Conservation (phyloP, 2,329 filamentous ascomycete genomes). For the Colletotrichum scovillei region DNA sequence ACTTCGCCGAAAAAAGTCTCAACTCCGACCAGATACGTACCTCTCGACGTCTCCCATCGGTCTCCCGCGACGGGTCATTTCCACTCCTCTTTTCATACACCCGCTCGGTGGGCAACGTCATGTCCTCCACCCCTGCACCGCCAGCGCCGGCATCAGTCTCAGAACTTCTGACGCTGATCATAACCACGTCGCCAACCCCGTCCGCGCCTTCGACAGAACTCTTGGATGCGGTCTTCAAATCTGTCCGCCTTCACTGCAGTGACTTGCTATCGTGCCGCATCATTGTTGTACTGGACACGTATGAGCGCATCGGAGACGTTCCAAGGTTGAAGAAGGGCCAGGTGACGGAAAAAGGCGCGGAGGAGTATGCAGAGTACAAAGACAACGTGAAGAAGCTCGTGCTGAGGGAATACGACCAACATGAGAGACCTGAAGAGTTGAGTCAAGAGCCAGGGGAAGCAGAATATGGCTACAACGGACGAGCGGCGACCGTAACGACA, state of each 20-base stretch:
- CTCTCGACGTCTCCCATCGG: not conserved
- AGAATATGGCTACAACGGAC: conserved; percentile 56
- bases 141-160: not conserved
- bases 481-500: not conserved
- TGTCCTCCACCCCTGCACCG: not conserved
- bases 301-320: conserved; percentile 56
- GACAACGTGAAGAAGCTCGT: conserved; percentile 57
- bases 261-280: conserved; percentile 54
- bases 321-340: conserved; percentile 65
- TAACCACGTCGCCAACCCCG: conserved; percentile 67
- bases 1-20: not conserved
- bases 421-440: not conserved
- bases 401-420: conserved; percentile 42
- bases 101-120: not conserved
- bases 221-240: conserved; percentile 57
- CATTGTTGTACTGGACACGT: conserved; percentile 64
- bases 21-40: conserved; percentile 20
- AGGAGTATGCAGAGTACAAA: conserved; percentile 57
- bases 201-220: conserved; percentile 65
- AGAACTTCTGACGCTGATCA: conserved; percentile 54
- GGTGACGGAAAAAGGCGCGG: conserved; percentile 58
- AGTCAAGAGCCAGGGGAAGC: conserved; percentile 47
- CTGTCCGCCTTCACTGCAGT: conserved; percentile 56
- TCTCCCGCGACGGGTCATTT: not conserved
- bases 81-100: not conserved